Evolutionary conservation across 106 monocot genomes (phyloP).

Genomic region (Narthecium ossifragum): DNA sequence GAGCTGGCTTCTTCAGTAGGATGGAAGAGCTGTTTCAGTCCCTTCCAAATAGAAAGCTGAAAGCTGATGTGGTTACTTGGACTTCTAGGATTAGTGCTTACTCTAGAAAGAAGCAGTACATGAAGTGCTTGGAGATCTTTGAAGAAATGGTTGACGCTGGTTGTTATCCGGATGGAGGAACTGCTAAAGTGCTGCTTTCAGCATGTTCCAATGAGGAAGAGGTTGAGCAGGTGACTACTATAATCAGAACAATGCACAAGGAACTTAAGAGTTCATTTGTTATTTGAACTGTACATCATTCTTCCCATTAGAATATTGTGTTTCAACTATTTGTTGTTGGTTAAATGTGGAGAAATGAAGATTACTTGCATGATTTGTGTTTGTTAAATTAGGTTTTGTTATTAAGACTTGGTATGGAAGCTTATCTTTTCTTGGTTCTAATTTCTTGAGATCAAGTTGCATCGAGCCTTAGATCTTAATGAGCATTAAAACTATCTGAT

Average conservation of each 20-base stretch:
- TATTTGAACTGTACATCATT: slow-evolving; percentile 6
- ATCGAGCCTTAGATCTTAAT: too few species aligned
- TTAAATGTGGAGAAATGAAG: too few species aligned
- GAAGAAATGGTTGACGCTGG: slow-evolving; percentile 87
- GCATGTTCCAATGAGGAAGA: slow-evolving; percentile 69
- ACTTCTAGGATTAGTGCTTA: slow-evolving; percentile 75
- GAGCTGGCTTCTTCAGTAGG: slow-evolving; percentile 51
- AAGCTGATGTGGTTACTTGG: slow-evolving; percentile 80
- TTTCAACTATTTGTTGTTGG: too few species aligned
- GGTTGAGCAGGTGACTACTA: slow-evolving; percentile 51
- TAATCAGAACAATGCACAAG: slow-evolving; percentile 85
- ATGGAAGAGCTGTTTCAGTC: slow-evolving; percentile 72
- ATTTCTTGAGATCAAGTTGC: too few species aligned
- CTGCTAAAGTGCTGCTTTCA: slow-evolving; percentile 66
- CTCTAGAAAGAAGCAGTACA: slow-evolving; percentile 65
- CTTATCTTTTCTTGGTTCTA: too few species aligned
- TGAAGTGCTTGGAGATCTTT: slow-evolving; percentile 71
- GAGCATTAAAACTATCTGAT: too few species aligned
- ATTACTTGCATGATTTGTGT: too few species aligned
- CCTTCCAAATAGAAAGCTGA: slow-evolving; percentile 22
- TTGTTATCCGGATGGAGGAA: slow-evolving; percentile 85
- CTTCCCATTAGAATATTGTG: neutral
- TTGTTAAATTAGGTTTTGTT: too few species aligned
- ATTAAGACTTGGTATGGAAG: too few species aligned
- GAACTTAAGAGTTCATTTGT: slow-evolving; percentile 28